Percentiles rank a stretch among this genome's conserved stretches.
Conservation (phyloP, 139 green algal genomes). For the Nannochloris sp. region DNA sequence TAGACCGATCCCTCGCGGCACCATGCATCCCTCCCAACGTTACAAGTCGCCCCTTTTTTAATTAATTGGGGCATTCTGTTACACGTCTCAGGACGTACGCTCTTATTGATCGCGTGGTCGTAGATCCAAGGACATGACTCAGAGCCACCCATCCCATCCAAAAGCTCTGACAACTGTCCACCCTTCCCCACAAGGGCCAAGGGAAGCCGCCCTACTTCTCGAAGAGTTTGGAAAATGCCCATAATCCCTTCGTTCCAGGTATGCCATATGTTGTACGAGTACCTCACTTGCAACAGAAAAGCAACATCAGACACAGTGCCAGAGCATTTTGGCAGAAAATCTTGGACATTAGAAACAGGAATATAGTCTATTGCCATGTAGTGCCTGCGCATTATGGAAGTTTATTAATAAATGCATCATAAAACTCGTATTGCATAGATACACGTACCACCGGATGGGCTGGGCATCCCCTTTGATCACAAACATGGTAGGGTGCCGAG, state of each 20-base stretch:
- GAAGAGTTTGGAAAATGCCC: constrained; percentile 28
- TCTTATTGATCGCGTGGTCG: neutral
- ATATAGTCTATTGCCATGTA: constrained; percentile 20
- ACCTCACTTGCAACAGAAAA: constrained; percentile 32
- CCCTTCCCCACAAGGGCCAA: constrained; percentile 16
- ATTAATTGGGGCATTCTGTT: neutral
- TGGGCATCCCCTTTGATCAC: constrained; percentile 28
- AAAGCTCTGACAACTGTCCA: constrained; percentile 16
- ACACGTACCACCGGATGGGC: neutral
- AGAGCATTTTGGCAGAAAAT: constrained; percentile 1
- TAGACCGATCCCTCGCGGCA: neutral
- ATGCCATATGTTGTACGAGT: constrained; percentile 36
- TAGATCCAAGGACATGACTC: constrained; percentile 6
- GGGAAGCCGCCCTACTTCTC: constrained; percentile 27
- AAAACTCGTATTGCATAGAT: too few species aligned
- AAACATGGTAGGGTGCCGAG: constrained; percentile 23
- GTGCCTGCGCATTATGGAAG: neutral
- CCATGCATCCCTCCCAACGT: constrained; percentile 4
- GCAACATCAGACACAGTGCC: constrained; percentile 14
- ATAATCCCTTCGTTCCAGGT: constrained; percentile 14
- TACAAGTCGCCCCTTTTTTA: neutral
- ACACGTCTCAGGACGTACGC: neutral
- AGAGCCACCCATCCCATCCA: constrained; percentile 3
- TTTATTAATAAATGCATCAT: too few species aligned
- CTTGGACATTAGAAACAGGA: constrained; percentile 16